These are phyloP conservation scores for Hypoxylon sp. DNA, from an alignment of 2,329 filamentous ascomycete species.

Conservation along the genomic window DNA sequence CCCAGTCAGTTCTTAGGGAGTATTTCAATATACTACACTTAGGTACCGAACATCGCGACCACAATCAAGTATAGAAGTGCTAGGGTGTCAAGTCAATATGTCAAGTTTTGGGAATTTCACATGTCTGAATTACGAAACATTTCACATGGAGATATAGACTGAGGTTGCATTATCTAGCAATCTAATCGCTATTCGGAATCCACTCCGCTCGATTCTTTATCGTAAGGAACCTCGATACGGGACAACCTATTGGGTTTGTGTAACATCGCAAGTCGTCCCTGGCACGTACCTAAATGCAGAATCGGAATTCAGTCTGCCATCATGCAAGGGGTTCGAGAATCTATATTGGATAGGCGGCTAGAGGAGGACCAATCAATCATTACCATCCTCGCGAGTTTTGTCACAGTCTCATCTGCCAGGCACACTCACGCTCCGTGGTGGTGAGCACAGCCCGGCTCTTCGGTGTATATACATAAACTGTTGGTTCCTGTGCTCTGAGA, in stretches of 20 bases:
- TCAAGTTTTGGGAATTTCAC: conserved; percentile 26
- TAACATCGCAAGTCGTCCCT: conserved; percentile 23
- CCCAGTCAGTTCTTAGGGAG: neutral
- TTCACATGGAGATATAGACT: conserved; percentile 29
- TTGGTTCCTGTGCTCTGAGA: conserved; percentile 39
- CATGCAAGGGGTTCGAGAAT: conserved; percentile 34
- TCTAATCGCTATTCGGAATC: conserved; percentile 30
- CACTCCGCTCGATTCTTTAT: conserved; percentile 17
- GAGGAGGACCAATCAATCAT: conserved; percentile 34
- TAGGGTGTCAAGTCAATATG: neutral
- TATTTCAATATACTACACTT: conserved; percentile 6
- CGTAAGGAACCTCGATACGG: conserved; percentile 28
- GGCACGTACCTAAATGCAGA: conserved; percentile 14
- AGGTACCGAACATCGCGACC: conserved; percentile 16
- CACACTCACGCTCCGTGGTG: conserved; percentile 26
- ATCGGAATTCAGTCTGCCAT: conserved; percentile 17
- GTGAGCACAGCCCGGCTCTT: conserved; percentile 28
- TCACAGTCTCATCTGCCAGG: conserved; percentile 39
- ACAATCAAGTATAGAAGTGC: neutral
- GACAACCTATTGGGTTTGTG: conserved; percentile 16
- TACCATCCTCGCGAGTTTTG: conserved; percentile 10
- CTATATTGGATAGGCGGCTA: conserved; percentile 34
- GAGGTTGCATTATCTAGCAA: conserved; percentile 36
- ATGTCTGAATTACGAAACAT: conserved; percentile 1
- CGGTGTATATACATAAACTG: conserved; percentile 26